Percentiles rank a stretch among this genome's conserved stretches.
Evolutionary conservation across 257 asterid species (phyloP).

Genomic region (Echites panduratus): DNA sequence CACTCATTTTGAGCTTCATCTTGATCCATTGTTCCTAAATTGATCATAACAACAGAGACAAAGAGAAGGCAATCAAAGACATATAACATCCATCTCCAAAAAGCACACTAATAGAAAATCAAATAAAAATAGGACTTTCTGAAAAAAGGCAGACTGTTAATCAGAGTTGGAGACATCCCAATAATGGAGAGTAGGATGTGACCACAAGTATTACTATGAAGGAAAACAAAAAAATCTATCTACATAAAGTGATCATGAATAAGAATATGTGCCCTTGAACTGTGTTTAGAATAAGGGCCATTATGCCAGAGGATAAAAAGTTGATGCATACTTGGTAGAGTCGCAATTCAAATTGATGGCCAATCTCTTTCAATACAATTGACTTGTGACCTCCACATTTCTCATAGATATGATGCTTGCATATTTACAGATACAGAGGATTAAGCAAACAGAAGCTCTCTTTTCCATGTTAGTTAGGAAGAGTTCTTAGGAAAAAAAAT

Average conservation of each 20-base stretch:
- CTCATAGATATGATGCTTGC: constrained; percentile 88
- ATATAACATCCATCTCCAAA: not conserved
- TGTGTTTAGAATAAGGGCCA: not conserved
- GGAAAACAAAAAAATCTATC: not conserved
- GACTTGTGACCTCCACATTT: constrained; percentile 88
- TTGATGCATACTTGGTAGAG: constrained; percentile 62
- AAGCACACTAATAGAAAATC: too few species aligned
- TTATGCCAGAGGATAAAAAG: not conserved
- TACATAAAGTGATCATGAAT: not conserved
- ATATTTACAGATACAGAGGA: constrained; percentile 4
- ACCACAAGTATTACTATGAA: not conserved
- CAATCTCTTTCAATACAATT: constrained; percentile 77
- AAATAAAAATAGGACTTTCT: too few species aligned
- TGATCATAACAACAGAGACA: constrained; percentile 25
- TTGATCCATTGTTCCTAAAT: constrained; percentile 80
- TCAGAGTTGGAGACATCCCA: too few species aligned
- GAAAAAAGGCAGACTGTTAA: too few species aligned
- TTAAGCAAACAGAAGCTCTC: not conserved
- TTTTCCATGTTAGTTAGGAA: not conserved
- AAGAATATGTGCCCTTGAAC: too few species aligned
- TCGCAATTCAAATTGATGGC: constrained; percentile 87
- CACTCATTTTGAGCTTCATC: constrained; percentile 74
- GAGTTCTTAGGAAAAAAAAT: not conserved
- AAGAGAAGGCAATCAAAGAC: not conserved
- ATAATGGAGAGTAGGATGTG: not conserved